Percentiles rank a stretch among this genome's conserved stretches.
These are phyloP conservation scores for Aspergillus vadensis DNA, from an alignment of 2,329 filamentous ascomycete species.

Conservation along the genomic window DNA sequence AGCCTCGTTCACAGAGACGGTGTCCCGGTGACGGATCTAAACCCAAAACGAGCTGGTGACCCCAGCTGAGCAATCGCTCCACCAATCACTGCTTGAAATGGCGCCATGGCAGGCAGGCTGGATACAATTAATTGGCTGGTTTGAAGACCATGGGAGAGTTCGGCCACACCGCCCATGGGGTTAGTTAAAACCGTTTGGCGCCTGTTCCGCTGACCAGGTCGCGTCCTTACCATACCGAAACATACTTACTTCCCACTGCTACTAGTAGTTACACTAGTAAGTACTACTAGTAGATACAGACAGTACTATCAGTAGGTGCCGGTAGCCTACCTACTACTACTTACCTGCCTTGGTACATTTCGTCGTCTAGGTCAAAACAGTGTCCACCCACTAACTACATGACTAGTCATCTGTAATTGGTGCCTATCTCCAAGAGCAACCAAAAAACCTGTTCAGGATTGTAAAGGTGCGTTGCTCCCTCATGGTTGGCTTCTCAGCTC, in stretches of 20 bases:
- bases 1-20: background rate
- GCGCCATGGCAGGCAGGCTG: background rate
- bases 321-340: background rate
- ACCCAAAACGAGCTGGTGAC: constrained; percentile 18
- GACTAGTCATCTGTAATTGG: background rate
- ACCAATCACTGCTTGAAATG: constrained; percentile 13
- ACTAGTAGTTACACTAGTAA: background rate
- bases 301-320: too few species aligned
- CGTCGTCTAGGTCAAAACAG: background rate
- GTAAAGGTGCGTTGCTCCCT: background rate
- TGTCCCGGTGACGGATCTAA: constrained; percentile 18
- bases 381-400: background rate
- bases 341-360: background rate
- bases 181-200: constrained; percentile 15
- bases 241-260: background rate
- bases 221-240: background rate
- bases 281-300: background rate
- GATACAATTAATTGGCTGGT: constrained; percentile 24
- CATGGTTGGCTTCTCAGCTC: background rate
- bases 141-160: constrained; percentile 22
- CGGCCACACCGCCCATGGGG: constrained; percentile 16
- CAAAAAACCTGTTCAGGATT: constrained; percentile 2
- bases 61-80: background rate
- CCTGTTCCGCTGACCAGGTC: constrained; percentile 17
- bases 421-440: background rate